Evolutionary conservation across 1,284 basidiomycete species (phyloP).

Genomic region (Pyrrhoderma lamaoense): DNA sequence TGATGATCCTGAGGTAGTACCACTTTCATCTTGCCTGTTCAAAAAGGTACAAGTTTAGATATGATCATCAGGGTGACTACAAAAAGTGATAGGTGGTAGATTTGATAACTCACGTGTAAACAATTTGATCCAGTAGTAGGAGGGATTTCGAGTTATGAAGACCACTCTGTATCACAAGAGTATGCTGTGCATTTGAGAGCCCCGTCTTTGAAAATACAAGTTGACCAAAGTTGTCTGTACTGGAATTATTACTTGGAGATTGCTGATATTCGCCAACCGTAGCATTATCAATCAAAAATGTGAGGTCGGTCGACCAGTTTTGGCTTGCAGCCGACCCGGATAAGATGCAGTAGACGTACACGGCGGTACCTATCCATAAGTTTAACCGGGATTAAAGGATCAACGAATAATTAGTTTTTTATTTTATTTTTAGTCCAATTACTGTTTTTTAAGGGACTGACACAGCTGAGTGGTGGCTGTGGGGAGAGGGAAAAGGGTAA

Average conservation of each 20-base stretch:
- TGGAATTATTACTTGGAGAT: background rate
- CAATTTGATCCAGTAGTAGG: slow-evolving; percentile 8
- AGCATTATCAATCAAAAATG: slow-evolving; percentile 4
- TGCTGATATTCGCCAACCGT: background rate
- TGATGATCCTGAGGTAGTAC: background rate
- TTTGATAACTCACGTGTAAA: slow-evolving; percentile 9
- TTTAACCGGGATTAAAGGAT: too few relatives aligned
- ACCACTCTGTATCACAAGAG: slow-evolving; percentile 1
- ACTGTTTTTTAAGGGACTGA: too few relatives aligned
- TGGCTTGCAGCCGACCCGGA: background rate
- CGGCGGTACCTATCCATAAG: slow-evolving; percentile 7
- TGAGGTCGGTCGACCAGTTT: slow-evolving; percentile 5
- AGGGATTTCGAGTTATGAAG: background rate
- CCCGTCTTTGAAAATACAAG: slow-evolving; percentile 8
- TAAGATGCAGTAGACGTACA: slow-evolving; percentile 9
- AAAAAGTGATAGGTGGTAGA: background rate
- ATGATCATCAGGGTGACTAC: background rate
- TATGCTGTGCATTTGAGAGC: slow-evolving; percentile 1
- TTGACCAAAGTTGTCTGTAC: background rate
- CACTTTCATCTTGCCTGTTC: background rate
- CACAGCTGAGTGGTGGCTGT: too few relatives aligned
- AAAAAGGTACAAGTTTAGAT: background rate
- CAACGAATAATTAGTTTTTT: too few relatives aligned
- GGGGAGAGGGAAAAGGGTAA: background rate
- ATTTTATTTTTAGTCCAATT: too few relatives aligned